Evolutionary conservation across 2,329 filamentous ascomycete species (phyloP).

Genomic region (Diaporthe aspalathi): DNA sequence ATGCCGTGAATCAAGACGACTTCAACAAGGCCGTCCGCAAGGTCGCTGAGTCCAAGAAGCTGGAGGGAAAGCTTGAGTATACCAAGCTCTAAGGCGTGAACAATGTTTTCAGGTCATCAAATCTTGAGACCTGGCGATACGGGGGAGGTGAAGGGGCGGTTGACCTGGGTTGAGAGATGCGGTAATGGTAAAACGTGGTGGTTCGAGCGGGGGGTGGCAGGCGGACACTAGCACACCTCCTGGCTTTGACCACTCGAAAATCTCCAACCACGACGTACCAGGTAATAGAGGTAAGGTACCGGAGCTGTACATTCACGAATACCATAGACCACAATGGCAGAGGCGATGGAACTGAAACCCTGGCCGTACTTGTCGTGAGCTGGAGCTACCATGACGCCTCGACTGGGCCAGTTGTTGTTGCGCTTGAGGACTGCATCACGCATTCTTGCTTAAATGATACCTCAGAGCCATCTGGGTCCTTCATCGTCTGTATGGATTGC

Average conservation of each 20-base stretch:
- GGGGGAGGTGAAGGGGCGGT: not conserved
- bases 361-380: no score
- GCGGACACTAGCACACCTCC: not conserved
- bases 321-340: constrained; percentile 18
- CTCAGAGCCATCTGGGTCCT: not conserved
- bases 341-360: not conserved
- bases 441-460: not conserved
- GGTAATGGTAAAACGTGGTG: not conserved
- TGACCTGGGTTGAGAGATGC: no score
- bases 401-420: not conserved
- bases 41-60: constrained; percentile 96
- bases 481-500: not conserved
- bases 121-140: not conserved
- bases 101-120: not conserved
- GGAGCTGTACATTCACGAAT: constrained; percentile 26
- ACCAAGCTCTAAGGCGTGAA: not conserved
- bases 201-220: not conserved
- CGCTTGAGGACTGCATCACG: not conserved
- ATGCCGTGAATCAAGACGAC: constrained; percentile 96
- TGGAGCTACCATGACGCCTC: not conserved
- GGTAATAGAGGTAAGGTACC: not conserved
- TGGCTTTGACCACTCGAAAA: not conserved
- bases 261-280: not conserved
- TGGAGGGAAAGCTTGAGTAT: constrained; percentile 58
- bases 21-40: constrained; percentile 99